Evolutionary conservation across 768 basidiomycete species (phyloP), one percentile per base, ranked within the genome.

Genomic region (Pholiota molesta): DNA sequence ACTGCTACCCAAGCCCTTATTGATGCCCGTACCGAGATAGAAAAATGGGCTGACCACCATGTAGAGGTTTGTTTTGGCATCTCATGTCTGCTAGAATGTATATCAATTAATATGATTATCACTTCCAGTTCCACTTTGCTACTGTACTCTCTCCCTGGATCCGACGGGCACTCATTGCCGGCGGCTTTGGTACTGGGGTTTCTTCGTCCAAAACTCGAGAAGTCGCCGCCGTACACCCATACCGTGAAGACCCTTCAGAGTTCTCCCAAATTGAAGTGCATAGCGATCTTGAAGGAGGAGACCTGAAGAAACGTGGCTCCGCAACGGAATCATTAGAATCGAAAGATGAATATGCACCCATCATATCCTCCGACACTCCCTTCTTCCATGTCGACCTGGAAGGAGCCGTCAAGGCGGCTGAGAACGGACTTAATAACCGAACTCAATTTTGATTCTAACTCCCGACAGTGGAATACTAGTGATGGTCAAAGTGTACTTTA

Each of bases 141-240:
- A 87, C 91, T 37, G 81, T 98, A 37, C 85, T 96, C 58, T 95
- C 94, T 1, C 95, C 95, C 0, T 99, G 96, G 97, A 92, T 94
- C 62, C 86, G 91, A 58, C 90, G 96, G 54, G 92, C 93, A 5
- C 82, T 96, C 35, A 77, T 94, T 52, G 94, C 95, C 4, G 96
- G 91, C 61, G 94, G 94, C 2, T 99, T 99, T 71, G 97, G 97
- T 8, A 81, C 81, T 19, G 91, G 93, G n/a, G 71, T 73, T 14
- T 72, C 80, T 2, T 62, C 76, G 3, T 73, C 77, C 9, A 73
- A 70, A 19, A 65, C 74, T 11, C 77, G 75, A 21, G 95, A 97
- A 67, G 79, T 96, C 59, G 93, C 91, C 5, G 79, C 89, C 23
- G 86, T 95, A 55, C 88, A 92, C n/a, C 86, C 90, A 0, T 86